Conservation (phyloP, 345 rosid genomes). For the Pugionium cornutum region DNA sequence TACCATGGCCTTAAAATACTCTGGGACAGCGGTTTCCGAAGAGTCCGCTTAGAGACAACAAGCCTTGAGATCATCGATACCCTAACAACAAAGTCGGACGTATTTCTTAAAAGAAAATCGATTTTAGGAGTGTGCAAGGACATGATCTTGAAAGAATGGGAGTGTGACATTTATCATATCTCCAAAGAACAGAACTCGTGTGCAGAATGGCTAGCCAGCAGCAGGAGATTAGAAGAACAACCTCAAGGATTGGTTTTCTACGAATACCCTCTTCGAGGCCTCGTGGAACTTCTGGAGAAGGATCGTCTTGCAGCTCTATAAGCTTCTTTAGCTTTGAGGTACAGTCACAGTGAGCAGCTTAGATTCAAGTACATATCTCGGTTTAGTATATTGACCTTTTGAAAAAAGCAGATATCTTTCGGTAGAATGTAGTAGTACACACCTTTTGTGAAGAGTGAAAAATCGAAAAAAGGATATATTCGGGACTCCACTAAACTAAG, state of each 20-base stretch:
- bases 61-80: constrained; percentile 36
- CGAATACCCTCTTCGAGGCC: constrained; percentile 42
- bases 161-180: constrained; percentile 39
- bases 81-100: constrained; percentile 22
- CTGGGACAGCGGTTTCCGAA: constrained; percentile 49
- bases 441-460: no score
- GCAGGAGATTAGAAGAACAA: constrained; percentile 20
- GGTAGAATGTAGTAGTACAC: no score
- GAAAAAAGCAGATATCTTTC: background rate
- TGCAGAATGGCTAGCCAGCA: constrained; percentile 49
- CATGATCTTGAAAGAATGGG: constrained; percentile 47
- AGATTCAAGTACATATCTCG: constrained; percentile 23
- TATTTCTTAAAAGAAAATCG: constrained; percentile 32
- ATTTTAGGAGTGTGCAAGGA: constrained; percentile 45
- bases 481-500: no score
- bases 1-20: constrained; percentile 50
- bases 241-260: constrained; percentile 22
- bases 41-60: constrained; percentile 46
- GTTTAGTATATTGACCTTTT: constrained; percentile 7
- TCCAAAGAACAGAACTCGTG: constrained; percentile 41
- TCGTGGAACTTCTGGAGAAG: constrained; percentile 36
- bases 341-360: constrained; percentile 16
- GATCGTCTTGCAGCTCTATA: constrained; percentile 29
- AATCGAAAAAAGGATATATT: no score
- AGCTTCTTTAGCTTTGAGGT: constrained; percentile 24